These are phyloP conservation scores for Cotoneaster glaucophyllus DNA, from an alignment of 306 rosid species.

Conservation along the genomic window DNA sequence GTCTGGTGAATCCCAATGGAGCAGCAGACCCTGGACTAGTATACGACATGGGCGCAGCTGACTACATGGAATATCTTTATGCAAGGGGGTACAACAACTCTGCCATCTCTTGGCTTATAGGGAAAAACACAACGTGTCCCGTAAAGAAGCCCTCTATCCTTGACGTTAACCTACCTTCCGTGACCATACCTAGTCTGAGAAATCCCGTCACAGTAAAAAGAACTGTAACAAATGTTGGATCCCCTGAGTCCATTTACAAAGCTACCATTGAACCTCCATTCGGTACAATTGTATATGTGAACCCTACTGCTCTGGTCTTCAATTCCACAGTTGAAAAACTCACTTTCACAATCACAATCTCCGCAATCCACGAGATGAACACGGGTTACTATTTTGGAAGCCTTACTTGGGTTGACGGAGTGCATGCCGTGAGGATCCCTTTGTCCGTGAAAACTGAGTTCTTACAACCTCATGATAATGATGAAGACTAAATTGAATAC, in stretches of 20 bases:
- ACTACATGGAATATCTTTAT: slow-evolving; percentile 38
- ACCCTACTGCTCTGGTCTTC: slow-evolving; percentile 34
- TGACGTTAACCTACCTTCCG: slow-evolving; percentile 43
- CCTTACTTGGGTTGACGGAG: slow-evolving; percentile 43
- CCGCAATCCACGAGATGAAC: slow-evolving; percentile 19
- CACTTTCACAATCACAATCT: slow-evolving; percentile 22
- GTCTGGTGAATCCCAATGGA: slow-evolving; percentile 41
- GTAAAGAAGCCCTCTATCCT: slow-evolving; percentile 20
- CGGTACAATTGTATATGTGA: slow-evolving; percentile 27
- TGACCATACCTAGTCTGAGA: slow-evolving; percentile 32
- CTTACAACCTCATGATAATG: slow-evolving; percentile 11
- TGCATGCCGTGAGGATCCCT: slow-evolving; percentile 44
- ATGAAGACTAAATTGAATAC: neutral
- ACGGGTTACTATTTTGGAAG: slow-evolving; percentile 37
- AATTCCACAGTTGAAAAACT: slow-evolving; percentile 24
- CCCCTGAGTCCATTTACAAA: slow-evolving; percentile 21
- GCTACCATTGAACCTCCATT: slow-evolving; percentile 29
- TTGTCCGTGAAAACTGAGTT: slow-evolving; percentile 34
- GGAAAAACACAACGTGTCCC: slow-evolving; percentile 26
- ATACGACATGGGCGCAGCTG: slow-evolving; percentile 32
- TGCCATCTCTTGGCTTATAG: slow-evolving; percentile 26
- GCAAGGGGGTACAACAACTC: slow-evolving; percentile 32
- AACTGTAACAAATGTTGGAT: slow-evolving; percentile 43
- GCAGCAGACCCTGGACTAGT: slow-evolving; percentile 51
- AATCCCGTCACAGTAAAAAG: slow-evolving; percentile 24